These are phyloP conservation scores for Wickerhamiella musiphila DNA, from an alignment of 805 yeast species.

Conservation along the genomic window DNA sequence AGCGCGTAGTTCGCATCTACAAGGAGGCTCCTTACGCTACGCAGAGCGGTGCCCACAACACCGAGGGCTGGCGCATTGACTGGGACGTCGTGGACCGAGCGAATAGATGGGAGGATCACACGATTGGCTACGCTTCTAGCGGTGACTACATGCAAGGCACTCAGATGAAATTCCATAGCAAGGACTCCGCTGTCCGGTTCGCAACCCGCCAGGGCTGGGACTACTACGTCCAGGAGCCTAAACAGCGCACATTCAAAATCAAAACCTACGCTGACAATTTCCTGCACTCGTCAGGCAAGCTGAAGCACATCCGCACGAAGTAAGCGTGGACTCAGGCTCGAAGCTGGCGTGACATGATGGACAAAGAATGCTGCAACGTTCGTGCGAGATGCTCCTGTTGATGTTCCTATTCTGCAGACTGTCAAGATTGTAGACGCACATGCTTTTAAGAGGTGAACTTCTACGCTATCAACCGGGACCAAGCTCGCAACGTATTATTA, in stretches of 20 bases:
- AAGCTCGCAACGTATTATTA: too few relatives aligned
- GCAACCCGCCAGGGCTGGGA: conserved; percentile 80
- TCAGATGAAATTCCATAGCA: conserved; percentile 51
- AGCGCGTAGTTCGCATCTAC: conserved; percentile 59
- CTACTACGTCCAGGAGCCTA: conserved; percentile 68
- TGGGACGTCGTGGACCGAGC: conserved; percentile 69
- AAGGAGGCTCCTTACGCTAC: conserved; percentile 68
- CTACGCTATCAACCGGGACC: too few relatives aligned
- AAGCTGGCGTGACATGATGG: too few relatives aligned
- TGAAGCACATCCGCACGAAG: conserved; percentile 70
- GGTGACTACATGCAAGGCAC: conserved; percentile 71
- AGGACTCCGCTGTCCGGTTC: conserved; percentile 61
- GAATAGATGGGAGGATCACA: conserved; percentile 77
- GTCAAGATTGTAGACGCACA: too few relatives aligned
- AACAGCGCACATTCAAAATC: conserved; percentile 50
- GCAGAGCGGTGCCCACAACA: conserved; percentile 40
- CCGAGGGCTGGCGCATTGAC: conserved; percentile 51
- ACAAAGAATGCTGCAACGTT: too few relatives aligned
- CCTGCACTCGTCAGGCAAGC: conserved; percentile 46
- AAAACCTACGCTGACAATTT: conserved; percentile 64
- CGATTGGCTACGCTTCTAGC: conserved; percentile 69
- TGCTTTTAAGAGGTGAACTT: too few relatives aligned
- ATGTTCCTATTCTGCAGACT: too few relatives aligned
- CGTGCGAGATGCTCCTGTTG: too few relatives aligned
- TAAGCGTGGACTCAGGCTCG: too few relatives aligned